phyloP scores from a whole-genome alignment of 164 flowering plant genomes.

The Brasenia schreberi region DNA sequence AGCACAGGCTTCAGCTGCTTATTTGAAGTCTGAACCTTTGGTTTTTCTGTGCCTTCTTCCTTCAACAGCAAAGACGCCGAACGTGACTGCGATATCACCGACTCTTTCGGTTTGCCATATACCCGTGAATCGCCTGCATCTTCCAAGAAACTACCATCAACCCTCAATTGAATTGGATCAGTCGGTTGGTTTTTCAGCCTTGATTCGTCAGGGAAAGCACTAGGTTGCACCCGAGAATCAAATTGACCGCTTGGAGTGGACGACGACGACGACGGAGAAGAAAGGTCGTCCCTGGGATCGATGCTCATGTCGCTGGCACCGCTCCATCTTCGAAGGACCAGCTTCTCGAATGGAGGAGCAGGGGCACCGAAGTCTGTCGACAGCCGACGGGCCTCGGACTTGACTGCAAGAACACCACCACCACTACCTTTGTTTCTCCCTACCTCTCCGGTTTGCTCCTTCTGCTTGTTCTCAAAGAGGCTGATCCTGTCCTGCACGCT shows the following conservation, averaged over 20 bases:
- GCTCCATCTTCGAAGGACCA: constrained; percentile 91
- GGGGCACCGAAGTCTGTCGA: constrained; percentile 43
- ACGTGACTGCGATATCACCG: background rate
- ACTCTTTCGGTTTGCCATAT: background rate
- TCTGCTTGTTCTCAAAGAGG: constrained; percentile 84
- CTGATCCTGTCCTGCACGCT: constrained; percentile 94
- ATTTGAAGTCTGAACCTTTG: background rate
- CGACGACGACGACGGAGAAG: background rate
- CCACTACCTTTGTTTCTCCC: constrained; percentile 3
- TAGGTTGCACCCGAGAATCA: background rate
- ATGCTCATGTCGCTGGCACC: constrained; percentile 28
- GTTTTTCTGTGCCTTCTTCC: background rate
- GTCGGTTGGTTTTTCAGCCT: background rate
- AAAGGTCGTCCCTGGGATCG: constrained; percentile 6
- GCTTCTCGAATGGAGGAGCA: constrained; percentile 26
- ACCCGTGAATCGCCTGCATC: background rate
- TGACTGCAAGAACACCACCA: constrained; percentile 40
- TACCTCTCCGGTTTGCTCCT: constrained; percentile 34
- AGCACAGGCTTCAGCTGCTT: background rate
- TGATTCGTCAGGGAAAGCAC: background rate
- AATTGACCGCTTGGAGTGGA: background rate
- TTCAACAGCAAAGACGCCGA: background rate
- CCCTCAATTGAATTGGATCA: background rate
- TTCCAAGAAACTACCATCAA: background rate
- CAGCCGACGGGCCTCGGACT: constrained; percentile 54